Conservation (phyloP, 257 asterid genomes). For the Pogostemon cablin region DNA sequence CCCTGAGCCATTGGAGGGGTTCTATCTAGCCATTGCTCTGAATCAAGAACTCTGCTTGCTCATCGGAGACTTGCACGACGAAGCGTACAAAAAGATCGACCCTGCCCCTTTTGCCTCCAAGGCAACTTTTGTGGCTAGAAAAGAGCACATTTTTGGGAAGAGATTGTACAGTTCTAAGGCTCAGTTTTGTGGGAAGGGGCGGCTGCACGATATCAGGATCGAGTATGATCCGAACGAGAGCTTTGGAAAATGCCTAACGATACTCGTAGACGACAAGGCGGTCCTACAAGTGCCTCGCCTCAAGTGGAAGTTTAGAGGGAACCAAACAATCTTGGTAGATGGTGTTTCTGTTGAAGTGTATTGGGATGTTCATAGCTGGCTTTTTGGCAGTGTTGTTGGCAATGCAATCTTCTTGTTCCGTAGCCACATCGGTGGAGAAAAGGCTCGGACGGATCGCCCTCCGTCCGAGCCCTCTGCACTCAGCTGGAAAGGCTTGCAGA, state of each 20-base stretch:
- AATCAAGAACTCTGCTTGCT: slow-evolving; percentile 54
- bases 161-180: slow-evolving; percentile 50
- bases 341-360: slow-evolving; percentile 62
- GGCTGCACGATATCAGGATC: slow-evolving; percentile 51
- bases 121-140: slow-evolving; percentile 52
- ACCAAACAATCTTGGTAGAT: slow-evolving; percentile 59
- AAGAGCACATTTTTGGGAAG: slow-evolving; percentile 65
- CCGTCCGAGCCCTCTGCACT: slow-evolving; percentile 23
- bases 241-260: slow-evolving; percentile 46
- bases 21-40: slow-evolving; percentile 51
- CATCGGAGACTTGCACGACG: slow-evolving; percentile 53
- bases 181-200: slow-evolving; percentile 53
- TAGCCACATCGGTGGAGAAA: slow-evolving; percentile 31
- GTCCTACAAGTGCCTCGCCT: slow-evolving; percentile 56
- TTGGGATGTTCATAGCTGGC: slow-evolving; percentile 84
- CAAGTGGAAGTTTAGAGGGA: slow-evolving; percentile 76
- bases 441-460: slow-evolving; percentile 28
- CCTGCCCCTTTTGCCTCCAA: slow-evolving; percentile 31
- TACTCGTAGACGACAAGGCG: slow-evolving; percentile 49
- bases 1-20: slow-evolving; percentile 69
- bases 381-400: slow-evolving; percentile 48
- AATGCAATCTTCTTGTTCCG: slow-evolving; percentile 72
- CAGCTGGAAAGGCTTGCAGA: slow-evolving; percentile 36
- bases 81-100: slow-evolving; percentile 46
- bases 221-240: slow-evolving; percentile 50